These are phyloP conservation scores for Metarhizium humberi DNA, from an alignment of 2,329 filamentous ascomycete genomes.

Conservation along the genomic window DNA sequence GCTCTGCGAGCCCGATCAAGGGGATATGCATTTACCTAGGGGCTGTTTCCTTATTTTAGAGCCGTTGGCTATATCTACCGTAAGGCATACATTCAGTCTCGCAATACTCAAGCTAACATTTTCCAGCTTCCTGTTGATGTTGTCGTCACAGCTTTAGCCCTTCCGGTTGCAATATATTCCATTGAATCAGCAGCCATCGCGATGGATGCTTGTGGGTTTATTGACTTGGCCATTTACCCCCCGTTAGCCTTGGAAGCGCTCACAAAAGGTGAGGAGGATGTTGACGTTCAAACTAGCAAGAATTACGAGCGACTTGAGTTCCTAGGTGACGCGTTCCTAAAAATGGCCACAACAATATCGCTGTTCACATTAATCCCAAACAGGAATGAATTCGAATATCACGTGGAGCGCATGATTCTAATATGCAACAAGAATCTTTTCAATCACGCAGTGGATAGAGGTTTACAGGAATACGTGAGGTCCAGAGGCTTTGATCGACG, in stretches of 20 bases:
- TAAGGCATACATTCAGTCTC: slow-evolving; percentile 32
- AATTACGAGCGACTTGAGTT: slow-evolving; percentile 96
- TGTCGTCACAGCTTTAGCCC: slow-evolving; percentile 63
- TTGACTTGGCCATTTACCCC: slow-evolving; percentile 57
- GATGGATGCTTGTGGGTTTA: slow-evolving; percentile 58
- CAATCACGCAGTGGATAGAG: slow-evolving; percentile 59
- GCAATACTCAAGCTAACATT: slow-evolving; percentile 11
- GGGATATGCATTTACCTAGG: slow-evolving; percentile 34
- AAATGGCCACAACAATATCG: slow-evolving; percentile 89
- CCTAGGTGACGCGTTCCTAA: slow-evolving; percentile 85
- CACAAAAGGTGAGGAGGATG: slow-evolving; percentile 66
- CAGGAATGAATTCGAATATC: slow-evolving; percentile 76
- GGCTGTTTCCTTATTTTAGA: slow-evolving; percentile 65
- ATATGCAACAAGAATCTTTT: slow-evolving; percentile 89
- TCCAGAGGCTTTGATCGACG: slow-evolving; percentile 74
- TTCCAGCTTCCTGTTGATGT: slow-evolving; percentile 55
- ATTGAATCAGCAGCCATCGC: slow-evolving; percentile 76
- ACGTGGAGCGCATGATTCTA: slow-evolving; percentile 83
- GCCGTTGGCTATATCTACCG: slow-evolving; percentile 65
- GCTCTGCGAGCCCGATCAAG: slow-evolving; percentile 55
- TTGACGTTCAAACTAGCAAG: slow-evolving; percentile 68
- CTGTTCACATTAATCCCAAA: slow-evolving; percentile 69
- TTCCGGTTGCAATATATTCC: slow-evolving; percentile 78
- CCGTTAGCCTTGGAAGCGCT: slow-evolving; percentile 75
- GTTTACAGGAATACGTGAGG: slow-evolving; percentile 66